Percentiles rank a stretch among this genome's conserved stretches.
These are phyloP conservation scores for Castanea crenata DNA, from an alignment of 306 rosid species.

Conservation along the genomic window DNA sequence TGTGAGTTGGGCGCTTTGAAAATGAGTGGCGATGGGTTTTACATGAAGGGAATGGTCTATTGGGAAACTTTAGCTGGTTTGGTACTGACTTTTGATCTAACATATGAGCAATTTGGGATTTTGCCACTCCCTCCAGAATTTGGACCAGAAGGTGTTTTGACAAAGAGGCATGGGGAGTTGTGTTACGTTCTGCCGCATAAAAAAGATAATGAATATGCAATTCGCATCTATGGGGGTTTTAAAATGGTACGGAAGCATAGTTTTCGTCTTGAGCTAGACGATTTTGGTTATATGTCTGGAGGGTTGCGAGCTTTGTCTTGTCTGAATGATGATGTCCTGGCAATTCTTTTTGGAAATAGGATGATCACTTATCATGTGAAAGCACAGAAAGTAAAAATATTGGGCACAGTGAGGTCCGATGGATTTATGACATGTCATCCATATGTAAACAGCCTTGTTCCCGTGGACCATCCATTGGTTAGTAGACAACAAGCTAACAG, in stretches of 20 bases:
- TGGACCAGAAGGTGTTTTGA: conserved; percentile 24
- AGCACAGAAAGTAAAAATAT: not conserved
- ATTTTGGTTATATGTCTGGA: not conserved
- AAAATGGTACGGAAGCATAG: conserved; percentile 27
- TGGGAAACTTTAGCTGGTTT: conserved; percentile 33
- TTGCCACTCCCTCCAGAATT: conserved; percentile 15
- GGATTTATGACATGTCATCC: conserved; percentile 21
- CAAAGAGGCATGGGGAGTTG: conserved; percentile 28
- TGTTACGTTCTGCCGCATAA: conserved; percentile 27
- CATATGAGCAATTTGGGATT: conserved; percentile 25
- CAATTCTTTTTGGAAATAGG: conserved; percentile 2
- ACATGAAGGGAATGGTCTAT: conserved; percentile 16
- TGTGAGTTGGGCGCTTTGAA: conserved; percentile 7
- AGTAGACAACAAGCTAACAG: too few species aligned
- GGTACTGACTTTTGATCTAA: conserved; percentile 29
- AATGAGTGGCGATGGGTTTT: conserved; percentile 26
- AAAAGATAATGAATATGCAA: not conserved
- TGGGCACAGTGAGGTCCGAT: not conserved
- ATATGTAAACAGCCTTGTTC: conserved; percentile 39
- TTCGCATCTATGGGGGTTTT: conserved; percentile 32
- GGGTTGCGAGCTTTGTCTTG: conserved; percentile 25
- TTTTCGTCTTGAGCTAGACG: conserved; percentile 2
- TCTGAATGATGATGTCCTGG: conserved; percentile 26
- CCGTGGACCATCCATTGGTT: conserved; percentile 1
- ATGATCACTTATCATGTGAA: conserved; percentile 22